These are phyloP conservation scores for Fomitopsis betulina DNA, from an alignment of 1,284 basidiomycete species.

Conservation along the genomic window DNA sequence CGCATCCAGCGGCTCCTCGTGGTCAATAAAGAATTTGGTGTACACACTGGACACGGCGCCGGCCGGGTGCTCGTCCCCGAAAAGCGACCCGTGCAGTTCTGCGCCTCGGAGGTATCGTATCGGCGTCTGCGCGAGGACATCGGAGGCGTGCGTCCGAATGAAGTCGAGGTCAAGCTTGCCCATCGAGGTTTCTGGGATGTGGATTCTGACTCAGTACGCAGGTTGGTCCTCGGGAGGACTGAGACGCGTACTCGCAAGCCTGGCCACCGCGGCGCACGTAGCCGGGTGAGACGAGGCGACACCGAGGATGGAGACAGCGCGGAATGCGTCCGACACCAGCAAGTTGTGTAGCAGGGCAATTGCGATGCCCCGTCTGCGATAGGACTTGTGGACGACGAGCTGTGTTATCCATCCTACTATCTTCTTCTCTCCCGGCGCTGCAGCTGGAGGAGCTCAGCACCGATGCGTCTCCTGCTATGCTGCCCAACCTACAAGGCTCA, in stretches of 20 bases:
- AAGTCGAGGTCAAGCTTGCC: not conserved
- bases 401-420: not conserved
- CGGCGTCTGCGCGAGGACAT: not conserved
- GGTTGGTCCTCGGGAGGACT: not conserved
- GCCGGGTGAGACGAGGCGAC: not conserved
- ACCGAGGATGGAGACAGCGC: not conserved
- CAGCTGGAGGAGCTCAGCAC: not conserved
- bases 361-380: not conserved
- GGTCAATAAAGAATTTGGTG: not conserved
- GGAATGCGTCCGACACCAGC: not conserved
- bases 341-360: not conserved
- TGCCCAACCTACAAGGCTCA: not conserved
- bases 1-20: not conserved
- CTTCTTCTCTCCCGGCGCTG: not conserved
- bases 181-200: not conserved
- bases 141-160: not conserved
- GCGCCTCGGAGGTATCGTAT: not conserved
- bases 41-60: not conserved
- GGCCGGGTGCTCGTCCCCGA: not conserved
- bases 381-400: not conserved
- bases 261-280: not conserved
- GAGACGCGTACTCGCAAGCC: not conserved
- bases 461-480: not conserved
- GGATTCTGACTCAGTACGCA: not conserved
- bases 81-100: not conserved